Evolutionary conservation across 1,284 basidiomycete species (phyloP).

Genomic region (Pseudozyma sp.): DNA sequence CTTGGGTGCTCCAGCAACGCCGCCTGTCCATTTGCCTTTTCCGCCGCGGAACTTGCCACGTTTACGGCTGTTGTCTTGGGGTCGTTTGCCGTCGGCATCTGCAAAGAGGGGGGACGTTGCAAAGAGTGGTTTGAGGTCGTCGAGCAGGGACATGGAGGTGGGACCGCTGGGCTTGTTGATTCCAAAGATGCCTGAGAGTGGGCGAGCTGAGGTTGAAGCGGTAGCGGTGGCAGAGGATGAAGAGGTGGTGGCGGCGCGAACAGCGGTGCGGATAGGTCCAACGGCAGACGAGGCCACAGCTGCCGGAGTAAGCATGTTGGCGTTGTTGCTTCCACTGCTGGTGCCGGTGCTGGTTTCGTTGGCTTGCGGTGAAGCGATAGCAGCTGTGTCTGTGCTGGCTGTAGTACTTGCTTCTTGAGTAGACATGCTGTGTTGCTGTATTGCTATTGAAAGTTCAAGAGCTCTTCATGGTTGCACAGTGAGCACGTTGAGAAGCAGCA

Average conservation of each 20-base stretch:
- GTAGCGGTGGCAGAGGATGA: conserved; percentile 12
- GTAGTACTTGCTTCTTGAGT: background rate
- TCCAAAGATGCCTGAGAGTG: conserved; percentile 83
- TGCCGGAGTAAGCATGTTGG: conserved; percentile 17
- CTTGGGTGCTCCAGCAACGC: conserved; percentile 72
- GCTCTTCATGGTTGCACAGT: background rate
- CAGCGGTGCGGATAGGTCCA: conserved; percentile 28
- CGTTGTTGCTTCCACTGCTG: background rate
- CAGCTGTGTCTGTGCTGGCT: conserved; percentile 10
- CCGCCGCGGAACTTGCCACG: conserved; percentile 45
- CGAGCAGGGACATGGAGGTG: conserved; percentile 90
- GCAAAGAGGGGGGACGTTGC: conserved; percentile 82
- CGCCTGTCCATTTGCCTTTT: conserved; percentile 48
- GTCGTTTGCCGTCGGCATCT: conserved; percentile 70
- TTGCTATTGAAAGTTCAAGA: background rate
- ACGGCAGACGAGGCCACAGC: conserved; percentile 22
- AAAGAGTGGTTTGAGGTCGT: conserved; percentile 84
- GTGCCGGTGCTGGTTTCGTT: conserved; percentile 2
- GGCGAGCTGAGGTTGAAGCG: conserved; percentile 70
- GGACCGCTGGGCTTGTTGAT: conserved; percentile 87
- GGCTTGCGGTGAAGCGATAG: background rate
- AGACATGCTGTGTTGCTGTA: conserved; percentile 17
- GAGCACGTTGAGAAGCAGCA: background rate
- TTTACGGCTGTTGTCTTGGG: conserved; percentile 68
- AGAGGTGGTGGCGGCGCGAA: conserved; percentile 9